These are phyloP conservation scores for Pleurotus sapidus DNA, from an alignment of 768 basidiomycete genomes.

Conservation along the genomic window DNA sequence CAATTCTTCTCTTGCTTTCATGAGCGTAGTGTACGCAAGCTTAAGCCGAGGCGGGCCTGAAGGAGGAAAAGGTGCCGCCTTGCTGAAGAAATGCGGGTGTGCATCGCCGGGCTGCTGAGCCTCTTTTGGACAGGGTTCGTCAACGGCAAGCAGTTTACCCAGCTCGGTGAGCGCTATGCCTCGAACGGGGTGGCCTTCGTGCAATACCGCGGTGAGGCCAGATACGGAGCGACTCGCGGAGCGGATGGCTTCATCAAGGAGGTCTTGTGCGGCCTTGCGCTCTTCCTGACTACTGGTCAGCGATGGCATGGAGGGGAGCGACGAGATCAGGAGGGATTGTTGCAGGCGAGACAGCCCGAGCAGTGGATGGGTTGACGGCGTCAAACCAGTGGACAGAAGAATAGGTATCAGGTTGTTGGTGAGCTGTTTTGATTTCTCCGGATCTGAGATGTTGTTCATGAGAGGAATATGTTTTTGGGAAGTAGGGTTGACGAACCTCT, in stretches of 20 bases:
- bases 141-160: constrained; percentile 78
- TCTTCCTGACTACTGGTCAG: constrained; percentile 12
- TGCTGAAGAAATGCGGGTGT: constrained; percentile 6
- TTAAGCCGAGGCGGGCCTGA: constrained; percentile 62
- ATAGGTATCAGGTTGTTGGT: constrained; percentile 66
- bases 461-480: not conserved
- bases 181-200: constrained; percentile 71
- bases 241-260: constrained; percentile 62
- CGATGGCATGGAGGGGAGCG: constrained; percentile 28
- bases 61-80: constrained; percentile 50
- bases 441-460: constrained; percentile 38
- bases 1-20: constrained; percentile 60
- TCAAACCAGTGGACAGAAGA: constrained; percentile 53
- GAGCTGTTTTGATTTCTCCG: constrained; percentile 51
- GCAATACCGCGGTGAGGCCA: constrained; percentile 53
- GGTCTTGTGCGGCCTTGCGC: constrained; percentile 37
- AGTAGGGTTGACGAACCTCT: constrained; percentile 37
- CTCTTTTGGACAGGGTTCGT: constrained; percentile 48
- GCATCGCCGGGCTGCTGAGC: constrained; percentile 7
- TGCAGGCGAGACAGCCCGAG: constrained; percentile 73
- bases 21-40: constrained; percentile 61
- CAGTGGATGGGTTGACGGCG: constrained; percentile 73
- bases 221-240: constrained; percentile 49
- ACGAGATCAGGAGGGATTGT: constrained; percentile 59
- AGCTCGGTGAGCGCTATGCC: constrained; percentile 76